A percentile compares a stretch with the other conserved stretches of the same genome.
These are phyloP conservation scores for Yamadazyma dendronema DNA, from an alignment of 1,139 yeast species.

Conservation along the genomic window DNA sequence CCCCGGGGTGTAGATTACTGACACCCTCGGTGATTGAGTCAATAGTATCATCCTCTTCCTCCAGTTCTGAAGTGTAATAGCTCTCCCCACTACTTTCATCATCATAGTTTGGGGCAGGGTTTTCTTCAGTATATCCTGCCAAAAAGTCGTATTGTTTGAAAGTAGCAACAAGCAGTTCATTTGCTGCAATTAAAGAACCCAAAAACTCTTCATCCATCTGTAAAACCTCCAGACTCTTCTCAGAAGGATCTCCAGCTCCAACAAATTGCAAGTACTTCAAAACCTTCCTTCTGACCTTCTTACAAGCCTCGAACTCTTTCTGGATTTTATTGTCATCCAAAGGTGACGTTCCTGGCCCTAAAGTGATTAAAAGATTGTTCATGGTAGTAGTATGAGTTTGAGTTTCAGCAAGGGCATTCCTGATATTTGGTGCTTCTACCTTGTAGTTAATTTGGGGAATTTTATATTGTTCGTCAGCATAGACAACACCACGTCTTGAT, in stretches of 20 bases:
- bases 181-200: slow-evolving; percentile 83
- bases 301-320: slow-evolving; percentile 68
- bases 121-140: slow-evolving; percentile 36
- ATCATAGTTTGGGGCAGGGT: slow-evolving; percentile 36
- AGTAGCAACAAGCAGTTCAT: slow-evolving; percentile 79
- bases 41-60: too few species aligned
- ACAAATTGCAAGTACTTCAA: slow-evolving; percentile 80
- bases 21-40: too few species aligned
- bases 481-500: slow-evolving; percentile 24
- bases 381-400: slow-evolving; percentile 74
- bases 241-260: slow-evolving; percentile 46
- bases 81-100: slow-evolving; percentile 35
- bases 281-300: slow-evolving; percentile 72
- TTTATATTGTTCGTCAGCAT: slow-evolving; percentile 55
- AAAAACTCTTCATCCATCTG: slow-evolving; percentile 70
- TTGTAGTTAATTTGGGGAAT: slow-evolving; percentile 70
- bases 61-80: slow-evolving; percentile 40
- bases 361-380: slow-evolving; percentile 58
- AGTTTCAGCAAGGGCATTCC: slow-evolving; percentile 70
- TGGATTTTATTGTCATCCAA: slow-evolving; percentile 61
- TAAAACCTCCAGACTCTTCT: slow-evolving; percentile 28
- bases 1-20: slow-evolving; percentile 1
- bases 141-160: slow-evolving; percentile 62
- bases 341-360: slow-evolving; percentile 54
- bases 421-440: slow-evolving; percentile 73